phyloP scores from a whole-genome alignment of 768 basidiomycete genomes.

The Lactarius psammicola region DNA sequence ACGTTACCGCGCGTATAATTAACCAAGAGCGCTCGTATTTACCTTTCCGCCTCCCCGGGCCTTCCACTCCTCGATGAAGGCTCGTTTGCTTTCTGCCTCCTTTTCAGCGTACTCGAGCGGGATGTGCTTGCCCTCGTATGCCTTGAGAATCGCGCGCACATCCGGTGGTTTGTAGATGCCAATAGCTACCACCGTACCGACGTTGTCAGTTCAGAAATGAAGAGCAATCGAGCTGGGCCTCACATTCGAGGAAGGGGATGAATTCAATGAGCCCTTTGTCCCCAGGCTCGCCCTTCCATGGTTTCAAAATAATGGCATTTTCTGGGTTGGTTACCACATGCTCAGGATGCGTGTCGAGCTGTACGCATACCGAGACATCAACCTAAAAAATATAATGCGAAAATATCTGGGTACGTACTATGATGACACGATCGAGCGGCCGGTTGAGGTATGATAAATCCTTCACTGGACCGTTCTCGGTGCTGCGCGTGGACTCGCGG shows the following conservation, averaged over 20 bases:
- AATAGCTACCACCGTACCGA: constrained; percentile 61
- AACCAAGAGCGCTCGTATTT: not conserved
- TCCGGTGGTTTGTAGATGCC: constrained; percentile 88
- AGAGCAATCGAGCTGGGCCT: constrained; percentile 26
- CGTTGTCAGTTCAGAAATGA: not conserved
- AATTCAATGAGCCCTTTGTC: constrained; percentile 81
- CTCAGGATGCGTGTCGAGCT: constrained; percentile 82
- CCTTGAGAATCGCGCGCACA: constrained; percentile 81
- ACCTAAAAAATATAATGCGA: constrained; percentile 42
- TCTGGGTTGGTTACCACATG: constrained; percentile 80
- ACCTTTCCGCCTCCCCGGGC: constrained; percentile 33
- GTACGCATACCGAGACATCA: constrained; percentile 71
- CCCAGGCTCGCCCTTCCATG: constrained; percentile 81
- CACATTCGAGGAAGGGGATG: constrained; percentile 96
- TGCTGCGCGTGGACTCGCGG: constrained; percentile 84
- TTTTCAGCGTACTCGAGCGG: constrained; percentile 85
- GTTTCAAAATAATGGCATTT: constrained; percentile 79
- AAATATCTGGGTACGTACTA: constrained; percentile 1
- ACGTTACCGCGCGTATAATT: constrained; percentile 27
- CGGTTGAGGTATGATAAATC: constrained; percentile 95
- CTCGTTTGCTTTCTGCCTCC: constrained; percentile 78
- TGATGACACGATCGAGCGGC: constrained; percentile 25
- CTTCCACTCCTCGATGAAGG: constrained; percentile 82
- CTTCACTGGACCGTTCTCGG: constrained; percentile 86
- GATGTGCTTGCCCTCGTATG: constrained; percentile 86